These are phyloP conservation scores for Theobroma cacao DNA, from an alignment of 345 rosid species.

Conservation along the genomic window DNA sequence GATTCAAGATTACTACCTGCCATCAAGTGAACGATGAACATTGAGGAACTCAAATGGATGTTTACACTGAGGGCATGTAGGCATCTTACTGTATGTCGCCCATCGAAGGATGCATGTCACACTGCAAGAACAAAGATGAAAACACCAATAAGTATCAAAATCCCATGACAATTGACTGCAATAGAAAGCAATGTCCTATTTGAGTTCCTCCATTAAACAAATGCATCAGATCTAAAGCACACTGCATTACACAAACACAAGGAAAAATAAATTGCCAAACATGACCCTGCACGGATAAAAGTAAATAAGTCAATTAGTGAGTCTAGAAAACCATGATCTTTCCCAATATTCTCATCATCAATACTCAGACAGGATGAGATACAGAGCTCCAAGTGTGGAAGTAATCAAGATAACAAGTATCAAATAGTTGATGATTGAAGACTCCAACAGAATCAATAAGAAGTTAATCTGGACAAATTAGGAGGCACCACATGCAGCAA, in stretches of 20 bases:
- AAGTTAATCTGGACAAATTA: not conserved
- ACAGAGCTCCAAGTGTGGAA: not conserved
- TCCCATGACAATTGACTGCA: not conserved
- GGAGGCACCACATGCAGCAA: not conserved
- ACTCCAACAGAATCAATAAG: not conserved
- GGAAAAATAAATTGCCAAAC: not conserved
- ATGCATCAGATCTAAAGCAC: too few relatives aligned
- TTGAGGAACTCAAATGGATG: conserved; percentile 81
- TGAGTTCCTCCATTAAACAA: not conserved
- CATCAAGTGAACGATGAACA: conserved; percentile 83
- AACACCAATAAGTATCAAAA: conserved; percentile 3
- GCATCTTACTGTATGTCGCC: conserved; percentile 69
- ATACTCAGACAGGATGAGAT: not conserved
- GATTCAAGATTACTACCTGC: conserved; percentile 46
- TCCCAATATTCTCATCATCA: not conserved
- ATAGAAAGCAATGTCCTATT: not conserved
- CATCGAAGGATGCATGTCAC: conserved; percentile 88
- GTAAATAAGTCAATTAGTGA: not conserved
- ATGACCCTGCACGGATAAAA: not conserved
- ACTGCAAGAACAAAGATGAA: conserved; percentile 41
- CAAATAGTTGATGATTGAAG: not conserved
- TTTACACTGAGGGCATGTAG: conserved; percentile 92
- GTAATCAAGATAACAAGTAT: not conserved
- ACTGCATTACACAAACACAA: not conserved
- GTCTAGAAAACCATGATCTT: not conserved